Base-by-base conservation (phyloP, 2,329 filamentous ascomycete species). In the Ophidiomyces ophidiicola region DNA sequence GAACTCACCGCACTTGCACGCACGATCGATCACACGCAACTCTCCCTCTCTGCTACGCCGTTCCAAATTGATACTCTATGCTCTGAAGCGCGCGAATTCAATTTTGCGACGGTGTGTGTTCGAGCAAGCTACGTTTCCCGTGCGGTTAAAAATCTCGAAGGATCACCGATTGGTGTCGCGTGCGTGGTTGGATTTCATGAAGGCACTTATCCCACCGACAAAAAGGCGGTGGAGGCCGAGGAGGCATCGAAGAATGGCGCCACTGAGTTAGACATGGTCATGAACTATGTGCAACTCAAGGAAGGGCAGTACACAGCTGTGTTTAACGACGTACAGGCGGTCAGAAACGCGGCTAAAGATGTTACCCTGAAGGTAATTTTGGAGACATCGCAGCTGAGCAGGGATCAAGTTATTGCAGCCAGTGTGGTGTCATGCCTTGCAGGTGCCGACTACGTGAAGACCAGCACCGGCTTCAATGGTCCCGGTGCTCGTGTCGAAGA, bases 181-280 rank as follows among this genome's bases (percentile, higher is more conserved):
- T 72, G 69, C 46, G 74, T 77, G 4, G 63, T 77, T 6, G 72
- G 70, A 15, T 77, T 77, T 52, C 74, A 70, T 38, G 71, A 76
- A 50, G 74, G 74, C 8, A 74, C 69, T 0, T 59, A 73, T 44
- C 58, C 66, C 33, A 68, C 70, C 0, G 51, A 59, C 3, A 55
- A 62, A 21, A 76, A 75, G 51, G 56, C 69, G n/a, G 53, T 52
- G 14, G 72, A 77, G 56, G 66, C 70, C 0, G 57, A 59, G 18
- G 56, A 59, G 7, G 70, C 71, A 10, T 55, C 74, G 24, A 48
- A 53, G 6, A 58, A 63, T 12, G 72, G 73, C 14, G 72, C 72
- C 1, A 54, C 53, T 1, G 74, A 78, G 51, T 61, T 77, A 23
- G 73, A 77, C 50, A 66, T 76, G 51, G 74, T 78, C 2, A 59